Evolutionary conservation across 2,329 filamentous ascomycete species (phyloP), one percentile per base, ranked within the genome.

Genomic region (Akanthomyces lecanii): DNA sequence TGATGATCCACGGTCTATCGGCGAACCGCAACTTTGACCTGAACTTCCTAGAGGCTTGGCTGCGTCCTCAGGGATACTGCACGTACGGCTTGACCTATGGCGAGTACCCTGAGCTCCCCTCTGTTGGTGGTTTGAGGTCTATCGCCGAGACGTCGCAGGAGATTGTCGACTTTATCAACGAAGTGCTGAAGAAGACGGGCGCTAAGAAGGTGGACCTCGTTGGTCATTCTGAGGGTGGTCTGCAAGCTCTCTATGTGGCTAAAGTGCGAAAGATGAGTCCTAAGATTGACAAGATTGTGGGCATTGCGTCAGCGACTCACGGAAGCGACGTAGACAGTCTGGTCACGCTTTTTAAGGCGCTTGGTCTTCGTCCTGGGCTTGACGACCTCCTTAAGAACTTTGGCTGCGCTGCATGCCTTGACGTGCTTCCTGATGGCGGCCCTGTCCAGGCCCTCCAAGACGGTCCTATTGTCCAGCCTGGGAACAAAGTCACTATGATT

Each of bases 141-240:
- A 51, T 69, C 33, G 38, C 42, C 51, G 59, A 67, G 25, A 68
- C 68, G 0, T 63, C 67, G 6, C 33, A 47, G 10, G 57, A 66
- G 45, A 67, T 68, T 47, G 68, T 65, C 44, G 60, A 56, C 44
- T 66, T 68, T 23, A 55, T 69, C 52, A 42, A 48, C 6, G 40
- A 66, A 30, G 68, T 69, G 28, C 38, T 57, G 4, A 4, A 54
- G 16, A 61, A 61, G 42, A 68, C 68, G 6, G 65, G 65, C 5
- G 61, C 67, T 12, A 36, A 40, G 10, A 67, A 67, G 57, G 63
- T 69, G 16, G 68, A 69, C 56, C 42, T 69, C 3, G 64, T 68
- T 42, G 68, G 68, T 38, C 68, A 69, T 53, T 67, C 66, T 25
- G 68, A 69, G 53, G 68, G 68, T 18, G 68, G 56, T n/a, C 62